These are phyloP conservation scores for Myriosclerotinia scirpicola DNA, from an alignment of 2,329 filamentous ascomycete genomes.

Conservation along the genomic window DNA sequence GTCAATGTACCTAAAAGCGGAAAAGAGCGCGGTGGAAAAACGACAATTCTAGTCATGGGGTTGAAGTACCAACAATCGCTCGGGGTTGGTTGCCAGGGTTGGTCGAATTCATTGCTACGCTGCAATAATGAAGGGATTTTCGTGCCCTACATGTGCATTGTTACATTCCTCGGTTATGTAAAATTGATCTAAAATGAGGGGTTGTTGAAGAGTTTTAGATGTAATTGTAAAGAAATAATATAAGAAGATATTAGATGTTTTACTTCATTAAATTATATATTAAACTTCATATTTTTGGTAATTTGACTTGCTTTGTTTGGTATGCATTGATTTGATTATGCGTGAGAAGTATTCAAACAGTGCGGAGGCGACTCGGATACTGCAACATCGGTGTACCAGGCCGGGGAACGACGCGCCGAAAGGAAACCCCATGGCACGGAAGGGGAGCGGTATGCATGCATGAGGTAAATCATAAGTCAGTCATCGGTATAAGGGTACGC, in stretches of 20 bases:
- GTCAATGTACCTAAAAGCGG: background rate
- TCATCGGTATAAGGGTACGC: background rate
- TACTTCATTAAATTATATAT: too few relatives aligned
- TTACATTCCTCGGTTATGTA: conserved; percentile 15
- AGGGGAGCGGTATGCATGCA: background rate
- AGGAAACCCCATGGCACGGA: too few relatives aligned
- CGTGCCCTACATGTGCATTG: background rate
- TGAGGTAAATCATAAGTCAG: background rate
- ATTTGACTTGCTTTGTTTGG: background rate
- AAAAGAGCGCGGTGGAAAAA: background rate
- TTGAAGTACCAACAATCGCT: conserved; percentile 1
- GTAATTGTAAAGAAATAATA: background rate
- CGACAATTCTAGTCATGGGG: conserved; percentile 1
- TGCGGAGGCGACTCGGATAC: too few relatives aligned
- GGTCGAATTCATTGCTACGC: background rate
- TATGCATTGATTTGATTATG: background rate
- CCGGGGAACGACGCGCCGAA: background rate
- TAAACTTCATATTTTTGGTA: background rate
- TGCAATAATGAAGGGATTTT: background rate
- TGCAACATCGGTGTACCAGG: too few relatives aligned
- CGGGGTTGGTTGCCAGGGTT: background rate
- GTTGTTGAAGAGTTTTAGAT: background rate
- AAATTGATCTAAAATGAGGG: background rate
- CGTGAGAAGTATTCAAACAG: too few relatives aligned
- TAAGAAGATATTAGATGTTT: background rate